phyloP scores from a whole-genome alignment of 1,139 yeast species.

The Magnusiomyces suaveolens region DNA sequence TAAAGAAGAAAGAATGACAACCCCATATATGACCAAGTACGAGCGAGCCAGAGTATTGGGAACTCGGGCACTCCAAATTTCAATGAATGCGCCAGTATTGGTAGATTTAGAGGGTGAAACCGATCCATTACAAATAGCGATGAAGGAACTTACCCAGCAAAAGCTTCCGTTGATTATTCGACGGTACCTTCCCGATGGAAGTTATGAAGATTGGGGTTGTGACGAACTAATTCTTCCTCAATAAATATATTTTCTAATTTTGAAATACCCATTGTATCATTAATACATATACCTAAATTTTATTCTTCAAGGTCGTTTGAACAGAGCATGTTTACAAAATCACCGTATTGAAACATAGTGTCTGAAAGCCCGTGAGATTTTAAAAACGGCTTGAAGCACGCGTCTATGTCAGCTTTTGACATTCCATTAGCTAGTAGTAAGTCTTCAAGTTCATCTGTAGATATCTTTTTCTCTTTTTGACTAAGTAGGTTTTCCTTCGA shows the following conservation, averaged over 20 bases:
- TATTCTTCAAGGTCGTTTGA: not conserved
- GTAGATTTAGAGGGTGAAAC: conserved; percentile 98
- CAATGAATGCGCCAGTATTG: conserved; percentile 95
- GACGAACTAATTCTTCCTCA: conserved; percentile 91
- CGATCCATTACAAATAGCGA: conserved; percentile 96
- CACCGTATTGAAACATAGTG: conserved; percentile 52
- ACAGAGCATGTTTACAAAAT: conserved; percentile 21
- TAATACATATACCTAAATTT: conserved; percentile 10
- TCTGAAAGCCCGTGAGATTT: conserved; percentile 47
- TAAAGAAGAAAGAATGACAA: conserved; percentile 78
- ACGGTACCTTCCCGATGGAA: conserved; percentile 93
- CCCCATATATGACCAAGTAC: conserved; percentile 97
- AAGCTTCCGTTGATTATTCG: conserved; percentile 92
- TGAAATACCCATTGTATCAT: no score
- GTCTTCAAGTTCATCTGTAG: conserved; percentile 43
- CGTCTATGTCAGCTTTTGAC: conserved; percentile 42
- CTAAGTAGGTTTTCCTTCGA: not conserved
- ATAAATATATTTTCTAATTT: no score
- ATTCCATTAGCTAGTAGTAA: conserved; percentile 44
- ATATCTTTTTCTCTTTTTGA: conserved; percentile 32
- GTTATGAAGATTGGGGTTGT: conserved; percentile 98
- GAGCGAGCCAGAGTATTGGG: conserved; percentile 96
- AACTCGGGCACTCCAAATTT: conserved; percentile 90
- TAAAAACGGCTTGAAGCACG: conserved; percentile 47
- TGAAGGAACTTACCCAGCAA: conserved; percentile 90